Evolutionary conservation across 2,329 filamentous ascomycete species (phyloP).

Genomic region (Hypomyces perniciosus): DNA sequence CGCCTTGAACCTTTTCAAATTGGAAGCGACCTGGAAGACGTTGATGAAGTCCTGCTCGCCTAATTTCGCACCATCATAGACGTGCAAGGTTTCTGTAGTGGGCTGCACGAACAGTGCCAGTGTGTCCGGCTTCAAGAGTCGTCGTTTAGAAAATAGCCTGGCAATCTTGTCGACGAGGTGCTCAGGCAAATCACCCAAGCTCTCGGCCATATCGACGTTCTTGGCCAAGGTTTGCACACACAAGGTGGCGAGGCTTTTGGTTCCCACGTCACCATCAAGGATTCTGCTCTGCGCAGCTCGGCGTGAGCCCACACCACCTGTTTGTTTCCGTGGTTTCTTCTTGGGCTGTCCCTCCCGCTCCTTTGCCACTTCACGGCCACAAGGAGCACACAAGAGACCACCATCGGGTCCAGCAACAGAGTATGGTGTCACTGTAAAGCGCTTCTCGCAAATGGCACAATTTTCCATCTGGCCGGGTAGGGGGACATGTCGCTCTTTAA

Average conservation of each 20-base stretch:
- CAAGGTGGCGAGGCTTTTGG: slow-evolving; percentile 60
- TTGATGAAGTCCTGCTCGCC: slow-evolving; percentile 69
- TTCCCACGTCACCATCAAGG: slow-evolving; percentile 68
- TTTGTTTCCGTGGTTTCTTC: slow-evolving; percentile 44
- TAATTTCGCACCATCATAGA: slow-evolving; percentile 60
- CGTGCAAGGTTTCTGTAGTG: slow-evolving; percentile 42
- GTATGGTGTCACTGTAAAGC: slow-evolving; percentile 90
- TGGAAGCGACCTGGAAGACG: slow-evolving; percentile 70
- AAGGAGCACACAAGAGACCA: slow-evolving; percentile 77
- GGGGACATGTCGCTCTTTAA: slow-evolving; percentile 44
- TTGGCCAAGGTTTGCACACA: slow-evolving; percentile 58
- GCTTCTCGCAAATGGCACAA: slow-evolving; percentile 76
- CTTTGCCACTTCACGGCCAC: slow-evolving; percentile 67
- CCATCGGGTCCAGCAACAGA: slow-evolving; percentile 76
- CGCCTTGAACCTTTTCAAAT: slow-evolving; percentile 64
- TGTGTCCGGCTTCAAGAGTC: slow-evolving; percentile 48
- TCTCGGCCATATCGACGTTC: slow-evolving; percentile 57
- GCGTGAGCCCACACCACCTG: slow-evolving; percentile 52
- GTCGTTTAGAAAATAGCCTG: slow-evolving; percentile 53
- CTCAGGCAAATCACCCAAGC: slow-evolving; percentile 53
- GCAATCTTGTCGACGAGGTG: slow-evolving; percentile 53
- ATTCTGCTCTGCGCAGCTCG: slow-evolving; percentile 78
- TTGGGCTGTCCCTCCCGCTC: slow-evolving; percentile 41
- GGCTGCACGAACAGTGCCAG: slow-evolving; percentile 53
- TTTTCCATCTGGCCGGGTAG: slow-evolving; percentile 84